Evolutionary conservation across 2,329 filamentous ascomycete genomes (phyloP).

Genomic region (Cladorrhinum sp.): DNA sequence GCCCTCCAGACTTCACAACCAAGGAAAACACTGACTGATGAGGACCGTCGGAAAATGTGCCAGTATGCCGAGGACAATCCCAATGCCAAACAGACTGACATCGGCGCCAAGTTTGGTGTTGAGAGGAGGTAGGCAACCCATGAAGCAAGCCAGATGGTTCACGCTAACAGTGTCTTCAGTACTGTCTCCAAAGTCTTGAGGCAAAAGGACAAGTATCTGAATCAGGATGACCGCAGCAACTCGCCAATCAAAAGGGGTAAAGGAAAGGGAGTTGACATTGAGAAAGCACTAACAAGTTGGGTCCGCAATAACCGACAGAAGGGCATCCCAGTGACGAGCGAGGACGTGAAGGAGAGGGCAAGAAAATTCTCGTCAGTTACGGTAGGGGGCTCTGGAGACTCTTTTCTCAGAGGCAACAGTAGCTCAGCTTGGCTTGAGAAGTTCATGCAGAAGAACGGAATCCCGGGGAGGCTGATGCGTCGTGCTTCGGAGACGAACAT

Average conservation of each 20-base stretch:
- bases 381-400: conserved; percentile 63
- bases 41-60: conserved; percentile 90
- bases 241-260: conserved; percentile 81
- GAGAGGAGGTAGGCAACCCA: conserved; percentile 76
- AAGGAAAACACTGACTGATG: conserved; percentile 84
- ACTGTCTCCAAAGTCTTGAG: conserved; percentile 98
- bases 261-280: conserved; percentile 84
- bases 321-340: conserved; percentile 70
- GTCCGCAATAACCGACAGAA: conserved; percentile 75
- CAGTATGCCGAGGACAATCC: conserved; percentile 89
- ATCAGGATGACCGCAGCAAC: conserved; percentile 71
- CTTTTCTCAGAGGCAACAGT: conserved; percentile 67
- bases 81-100: conserved; percentile 89
- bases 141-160: background rate
- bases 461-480: conserved; percentile 50
- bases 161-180: conserved; percentile 50
- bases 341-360: conserved; percentile 82
- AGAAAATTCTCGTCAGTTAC: conserved; percentile 75
- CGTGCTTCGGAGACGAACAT: conserved; percentile 68
- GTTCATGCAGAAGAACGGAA: conserved; percentile 85
- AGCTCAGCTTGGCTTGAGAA: conserved; percentile 78
- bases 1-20: conserved; percentile 61
- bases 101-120: conserved; percentile 91
- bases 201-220: conserved; percentile 91
- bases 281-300: conserved; percentile 86